Conservation (phyloP, 2,329 filamentous ascomycete species). For the Pezicula radicicola region DNA sequence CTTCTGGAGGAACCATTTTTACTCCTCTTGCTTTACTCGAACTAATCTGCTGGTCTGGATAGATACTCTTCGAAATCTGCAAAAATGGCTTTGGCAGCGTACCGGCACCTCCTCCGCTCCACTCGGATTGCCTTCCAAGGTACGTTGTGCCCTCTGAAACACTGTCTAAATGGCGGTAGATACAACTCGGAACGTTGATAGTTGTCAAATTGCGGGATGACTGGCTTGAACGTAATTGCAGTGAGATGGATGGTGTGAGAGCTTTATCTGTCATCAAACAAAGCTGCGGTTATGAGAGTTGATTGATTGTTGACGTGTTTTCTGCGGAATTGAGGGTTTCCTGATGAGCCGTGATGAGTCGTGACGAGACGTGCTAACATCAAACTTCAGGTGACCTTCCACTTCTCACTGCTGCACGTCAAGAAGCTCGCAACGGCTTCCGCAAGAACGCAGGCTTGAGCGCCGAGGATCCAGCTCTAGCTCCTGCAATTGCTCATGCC, state of each 20-base stretch:
- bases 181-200: too few relatives aligned
- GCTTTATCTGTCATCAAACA: too few relatives aligned
- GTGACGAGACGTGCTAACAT: conserved; percentile 5
- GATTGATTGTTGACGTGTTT: background rate
- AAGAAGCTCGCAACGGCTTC: conserved; percentile 73
- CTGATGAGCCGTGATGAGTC: too few relatives aligned
- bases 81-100: conserved; percentile 69
- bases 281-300: too few relatives aligned
- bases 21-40: background rate
- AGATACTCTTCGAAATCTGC: background rate
- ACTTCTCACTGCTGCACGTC: conserved; percentile 67
- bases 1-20: background rate
- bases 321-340: too few relatives aligned
- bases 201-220: too few relatives aligned
- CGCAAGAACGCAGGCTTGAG: conserved; percentile 60
- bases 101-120: conserved; percentile 78
- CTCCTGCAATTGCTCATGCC: conserved; percentile 71
- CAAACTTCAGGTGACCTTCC: conserved; percentile 63
- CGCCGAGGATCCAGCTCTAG: conserved; percentile 53
- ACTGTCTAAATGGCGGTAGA: too few relatives aligned
- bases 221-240: too few relatives aligned
- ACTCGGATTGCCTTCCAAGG: conserved; percentile 81
- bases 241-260: too few relatives aligned
- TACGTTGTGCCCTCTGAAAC: conserved; percentile 32
- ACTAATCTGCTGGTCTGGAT: background rate